Base-by-base conservation (phyloP, 1,284 basidiomycete genomes). In the Exobasidium rhododendri region DNA sequence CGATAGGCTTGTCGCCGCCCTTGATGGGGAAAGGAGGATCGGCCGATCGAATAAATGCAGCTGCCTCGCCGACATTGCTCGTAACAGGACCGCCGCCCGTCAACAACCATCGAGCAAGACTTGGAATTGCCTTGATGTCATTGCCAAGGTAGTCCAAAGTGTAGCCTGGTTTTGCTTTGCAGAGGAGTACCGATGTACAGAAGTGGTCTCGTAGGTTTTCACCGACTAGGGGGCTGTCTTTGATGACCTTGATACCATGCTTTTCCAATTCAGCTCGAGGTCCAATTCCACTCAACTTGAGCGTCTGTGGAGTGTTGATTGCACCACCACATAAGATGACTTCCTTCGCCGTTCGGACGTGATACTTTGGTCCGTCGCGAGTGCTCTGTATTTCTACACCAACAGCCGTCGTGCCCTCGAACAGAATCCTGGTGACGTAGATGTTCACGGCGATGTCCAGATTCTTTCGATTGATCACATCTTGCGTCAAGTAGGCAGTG, bases 241-340 rank as follows among this genome's bases (percentile, higher is more conserved):
- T 59, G 17, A 69, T 5, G 4, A 66, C 43, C 1, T 63, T 44
- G 35, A 71, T 74, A 56, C 62, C 63, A 24, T 64, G 47, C 2
- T 63, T 63, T 6, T 47, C 31, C 14, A 76, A 65, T 62, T 73
- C 62, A 11, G 60, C 61, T 3, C 46, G 52, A 5, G 67, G 68
- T 3, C 74, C 74, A 40, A 76, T 66, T 20, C 74, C 76, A 40
- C 68, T 67, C 0, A 75, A 66, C 67, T 71, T 66, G 10, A 80
- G 65, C 4, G 79, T 65, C 56, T 79, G 75, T 2, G 79, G 79
- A 7, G 71, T 70, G 43, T 73, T 67, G 64, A 78, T 71, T 4
- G 74, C 64, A 20, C 79, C 79, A 10, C 74, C 75, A 43, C 67
- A 66, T 24, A 79, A 40, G 24, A 79, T 77, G 47, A 78, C 72